Evolutionary conservation across 2,329 filamentous ascomycete species (phyloP), one percentile per base, ranked within the genome.

Genomic region (Colletotrichum paranaense): DNA sequence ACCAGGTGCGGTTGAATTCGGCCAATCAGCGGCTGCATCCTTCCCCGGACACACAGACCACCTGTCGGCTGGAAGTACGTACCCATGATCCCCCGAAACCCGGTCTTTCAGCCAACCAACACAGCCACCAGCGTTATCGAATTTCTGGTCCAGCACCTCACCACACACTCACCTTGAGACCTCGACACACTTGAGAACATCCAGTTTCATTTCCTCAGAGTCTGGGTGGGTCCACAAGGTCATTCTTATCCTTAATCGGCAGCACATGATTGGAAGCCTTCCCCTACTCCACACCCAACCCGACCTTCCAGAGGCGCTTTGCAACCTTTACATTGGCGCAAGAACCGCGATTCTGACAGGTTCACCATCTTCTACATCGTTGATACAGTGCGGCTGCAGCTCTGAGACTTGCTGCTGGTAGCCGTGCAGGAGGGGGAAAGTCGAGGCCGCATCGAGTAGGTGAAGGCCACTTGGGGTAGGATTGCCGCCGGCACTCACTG

Each of bases 181-280:
- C 38, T 46, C 19, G 53, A 38, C 26, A 35, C 32, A 35, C 32
- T 35, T 12, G 32, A 35, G 32, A 35, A 35, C 32, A 35, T 35
- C 58, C 53, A 52, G 62, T 56, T 28, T 8, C 19, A 52, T 38
- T 53, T 64, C 46, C 28, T 55, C 8, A 55, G 28, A 4, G 38
- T 62, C 7, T 38, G 9, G 32, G 35, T 49, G 62, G 62, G 32
- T 19, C 55, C 53, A 32, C 30, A 38, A 38, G 55, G 53, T 14
- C 67, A 66, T 26, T 19, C 49, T 59, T 64, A 55, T 70, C 42
- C 19, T 35, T 49, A 65, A 70, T 71, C 72, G 26, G 22, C 42
- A 46, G 30, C 60, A 69, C 46, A 69, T 73, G 73, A 73, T 74
- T 74, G 73, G 73, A 57, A 53, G 59, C 26, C n/a, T 58, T 32